Evolutionary conservation across 495 filamentous ascomycete genomes (phyloP).

Genomic region (Hypoxylon fuscum): DNA sequence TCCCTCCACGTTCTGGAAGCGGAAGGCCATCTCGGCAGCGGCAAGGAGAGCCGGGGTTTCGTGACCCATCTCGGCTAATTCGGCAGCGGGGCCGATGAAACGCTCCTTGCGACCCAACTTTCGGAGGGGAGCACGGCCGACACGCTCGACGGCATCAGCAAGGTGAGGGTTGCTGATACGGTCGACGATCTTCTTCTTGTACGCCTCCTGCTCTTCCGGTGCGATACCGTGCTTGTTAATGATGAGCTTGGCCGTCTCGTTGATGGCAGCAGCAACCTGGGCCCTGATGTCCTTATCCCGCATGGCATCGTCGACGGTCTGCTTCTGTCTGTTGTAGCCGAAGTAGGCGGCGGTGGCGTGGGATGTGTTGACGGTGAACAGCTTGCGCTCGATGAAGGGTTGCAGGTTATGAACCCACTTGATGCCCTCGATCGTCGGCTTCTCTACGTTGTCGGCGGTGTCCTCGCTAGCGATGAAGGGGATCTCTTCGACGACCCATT

Average conservation of each 20-base stretch:
- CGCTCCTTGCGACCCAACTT: slow-evolving; percentile 94
- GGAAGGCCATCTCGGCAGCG: slow-evolving; percentile 84
- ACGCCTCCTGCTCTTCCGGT: slow-evolving; percentile 79
- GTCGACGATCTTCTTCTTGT: slow-evolving; percentile 89
- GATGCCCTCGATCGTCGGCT: slow-evolving; percentile 82
- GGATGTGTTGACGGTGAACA: slow-evolving; percentile 98
- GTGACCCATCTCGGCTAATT: slow-evolving; percentile 80
- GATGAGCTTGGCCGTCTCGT: slow-evolving; percentile 86
- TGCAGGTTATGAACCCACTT: slow-evolving; percentile 90
- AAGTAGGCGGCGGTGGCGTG: slow-evolving; percentile 98
- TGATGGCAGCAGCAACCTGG: slow-evolving; percentile 76
- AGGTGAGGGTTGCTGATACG: slow-evolving; percentile 96
- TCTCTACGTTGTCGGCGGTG: slow-evolving; percentile 36
- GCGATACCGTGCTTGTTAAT: slow-evolving; percentile 84
- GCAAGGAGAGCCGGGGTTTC: slow-evolving; percentile 74
- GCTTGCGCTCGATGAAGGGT: slow-evolving; percentile 98
- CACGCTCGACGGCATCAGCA: slow-evolving; percentile 91
- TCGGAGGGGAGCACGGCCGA: slow-evolving; percentile 91
- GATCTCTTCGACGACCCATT: slow-evolving; percentile 92
- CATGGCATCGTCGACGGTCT: slow-evolving; percentile 83
- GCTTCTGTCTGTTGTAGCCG: slow-evolving; percentile 82
- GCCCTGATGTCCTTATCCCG: slow-evolving; percentile 70
- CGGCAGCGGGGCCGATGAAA: slow-evolving; percentile 89
- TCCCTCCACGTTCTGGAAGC: slow-evolving; percentile 89
- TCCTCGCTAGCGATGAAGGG: slow-evolving; percentile 74